Evolutionary conservation across 345 rosid genomes (phyloP).

Genomic region (Corchorus capsularis): DNA sequence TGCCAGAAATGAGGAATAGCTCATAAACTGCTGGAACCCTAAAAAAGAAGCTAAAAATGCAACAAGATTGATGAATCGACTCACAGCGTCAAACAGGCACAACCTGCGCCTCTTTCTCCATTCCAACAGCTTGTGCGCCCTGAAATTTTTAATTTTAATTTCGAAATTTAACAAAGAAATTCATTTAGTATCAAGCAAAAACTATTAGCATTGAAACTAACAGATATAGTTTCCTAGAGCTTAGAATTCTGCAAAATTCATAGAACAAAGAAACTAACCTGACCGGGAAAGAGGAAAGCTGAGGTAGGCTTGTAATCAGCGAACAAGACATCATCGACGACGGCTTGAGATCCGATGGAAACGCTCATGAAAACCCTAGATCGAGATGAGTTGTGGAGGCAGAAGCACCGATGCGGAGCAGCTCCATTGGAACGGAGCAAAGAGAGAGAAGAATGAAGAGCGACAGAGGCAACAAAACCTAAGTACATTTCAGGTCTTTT

Average conservation of each 20-base stretch:
- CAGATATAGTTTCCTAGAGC: background rate
- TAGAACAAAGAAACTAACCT: conserved; percentile 44
- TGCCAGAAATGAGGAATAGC: too few relatives aligned
- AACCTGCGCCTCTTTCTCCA: conserved; percentile 90
- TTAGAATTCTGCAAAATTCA: background rate
- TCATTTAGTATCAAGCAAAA: background rate
- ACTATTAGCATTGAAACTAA: background rate
- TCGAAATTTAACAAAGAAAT: background rate
- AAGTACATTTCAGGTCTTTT: too few relatives aligned
- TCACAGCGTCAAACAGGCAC: conserved; percentile 35
- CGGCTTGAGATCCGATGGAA: conserved; percentile 59
- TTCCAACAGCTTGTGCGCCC: conserved; percentile 98
- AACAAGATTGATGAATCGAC: too few relatives aligned
- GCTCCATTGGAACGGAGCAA: conserved; percentile 26
- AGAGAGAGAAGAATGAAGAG: conserved; percentile 46
- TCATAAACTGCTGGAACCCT: too few relatives aligned
- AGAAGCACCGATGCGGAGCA: conserved; percentile 28
- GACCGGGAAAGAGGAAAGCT: conserved; percentile 95
- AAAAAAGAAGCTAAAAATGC: too few relatives aligned
- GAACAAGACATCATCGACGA: conserved; percentile 62
- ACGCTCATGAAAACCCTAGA: conserved; percentile 70
- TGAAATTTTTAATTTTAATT: conserved; percentile 15
- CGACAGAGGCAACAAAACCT: conserved; percentile 32
- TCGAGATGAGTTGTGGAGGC: conserved; percentile 38
- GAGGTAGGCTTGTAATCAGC: conserved; percentile 71